These are phyloP conservation scores for Stagonosporopsis rhizophila DNA, from an alignment of 2,329 filamentous ascomycete species.

Conservation along the genomic window DNA sequence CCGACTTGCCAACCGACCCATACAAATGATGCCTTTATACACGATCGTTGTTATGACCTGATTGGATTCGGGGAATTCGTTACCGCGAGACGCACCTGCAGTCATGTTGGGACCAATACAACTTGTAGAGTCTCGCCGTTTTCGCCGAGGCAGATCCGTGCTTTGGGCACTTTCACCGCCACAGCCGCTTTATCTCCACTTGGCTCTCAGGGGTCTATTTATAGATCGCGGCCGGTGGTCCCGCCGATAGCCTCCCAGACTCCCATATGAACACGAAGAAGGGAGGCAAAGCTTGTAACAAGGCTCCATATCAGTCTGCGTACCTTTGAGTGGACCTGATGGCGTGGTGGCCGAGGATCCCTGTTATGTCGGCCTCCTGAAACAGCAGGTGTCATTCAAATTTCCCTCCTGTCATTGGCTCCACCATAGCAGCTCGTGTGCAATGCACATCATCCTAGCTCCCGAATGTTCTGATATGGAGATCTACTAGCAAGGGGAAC, in stretches of 20 bases:
- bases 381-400: slow-evolving; percentile 15
- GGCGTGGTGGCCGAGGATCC: slow-evolving; percentile 1
- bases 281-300: neutral
- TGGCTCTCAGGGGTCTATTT: slow-evolving; percentile 3
- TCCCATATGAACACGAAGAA: slow-evolving; percentile 6
- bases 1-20: too few species aligned
- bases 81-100: too few species aligned
- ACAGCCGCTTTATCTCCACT: slow-evolving; percentile 11
- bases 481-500: neutral
- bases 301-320: neutral
- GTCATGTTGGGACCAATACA: neutral
- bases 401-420: slow-evolving; percentile 7
- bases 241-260: neutral
- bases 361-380: slow-evolving; percentile 1
- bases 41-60: neutral
- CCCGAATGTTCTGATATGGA: neutral
- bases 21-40: neutral
- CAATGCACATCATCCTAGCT: neutral
- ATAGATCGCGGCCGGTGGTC: neutral
- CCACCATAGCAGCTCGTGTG: neutral
- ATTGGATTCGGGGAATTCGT: neutral
- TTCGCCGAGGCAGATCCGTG: slow-evolving; percentile 8
- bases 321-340: neutral
- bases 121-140: neutral
- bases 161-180: slow-evolving; percentile 10